phyloP scores from a whole-genome alignment of 805 yeast species.

The Cyberlindnera misumaiensis region DNA sequence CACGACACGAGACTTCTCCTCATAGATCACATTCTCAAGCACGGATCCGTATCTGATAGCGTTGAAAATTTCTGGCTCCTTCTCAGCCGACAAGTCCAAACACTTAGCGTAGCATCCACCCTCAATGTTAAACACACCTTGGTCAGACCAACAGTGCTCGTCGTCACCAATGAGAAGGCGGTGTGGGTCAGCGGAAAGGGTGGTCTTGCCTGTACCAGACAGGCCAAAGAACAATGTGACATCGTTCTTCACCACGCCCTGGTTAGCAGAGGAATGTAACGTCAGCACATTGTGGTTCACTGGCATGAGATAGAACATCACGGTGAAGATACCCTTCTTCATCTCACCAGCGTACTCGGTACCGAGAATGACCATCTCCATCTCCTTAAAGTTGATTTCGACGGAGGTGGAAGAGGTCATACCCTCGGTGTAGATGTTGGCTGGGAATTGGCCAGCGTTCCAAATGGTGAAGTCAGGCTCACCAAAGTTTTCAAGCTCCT shows the following conservation, averaged over 20 bases:
- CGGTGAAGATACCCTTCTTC: conserved; percentile 99
- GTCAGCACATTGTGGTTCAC: conserved; percentile 86
- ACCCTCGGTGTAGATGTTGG: conserved; percentile 91
- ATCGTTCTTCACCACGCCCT: conserved; percentile 74
- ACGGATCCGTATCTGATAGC: conserved; percentile 94
- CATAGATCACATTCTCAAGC: conserved; percentile 87
- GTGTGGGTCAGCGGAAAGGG: conserved; percentile 92
- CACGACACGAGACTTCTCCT: conserved; percentile 69
- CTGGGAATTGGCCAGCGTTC: conserved; percentile 99
- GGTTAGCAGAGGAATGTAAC: conserved; percentile 91
- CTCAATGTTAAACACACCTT: conserved; percentile 97
- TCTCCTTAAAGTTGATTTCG: conserved; percentile 91
- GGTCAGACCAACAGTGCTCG: conserved; percentile 98
- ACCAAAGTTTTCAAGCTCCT: conserved; percentile 84
- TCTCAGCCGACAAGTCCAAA: conserved; percentile 79
- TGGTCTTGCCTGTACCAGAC: conserved; percentile 98
- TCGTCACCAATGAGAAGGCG: conserved; percentile 95
- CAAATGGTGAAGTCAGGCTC: conserved; percentile 97
- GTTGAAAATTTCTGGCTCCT: conserved; percentile 96
- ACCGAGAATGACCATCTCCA: conserved; percentile 98
- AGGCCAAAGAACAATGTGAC: conserved; percentile 94
- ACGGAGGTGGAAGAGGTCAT: conserved; percentile 96
- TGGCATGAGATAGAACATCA: conserved; percentile 98
- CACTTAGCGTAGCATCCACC: conserved; percentile 99
- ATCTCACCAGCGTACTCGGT: conserved; percentile 99